These are phyloP conservation scores for Eucalyptus cloeziana DNA, from an alignment of 345 rosid species.

Conservation along the genomic window DNA sequence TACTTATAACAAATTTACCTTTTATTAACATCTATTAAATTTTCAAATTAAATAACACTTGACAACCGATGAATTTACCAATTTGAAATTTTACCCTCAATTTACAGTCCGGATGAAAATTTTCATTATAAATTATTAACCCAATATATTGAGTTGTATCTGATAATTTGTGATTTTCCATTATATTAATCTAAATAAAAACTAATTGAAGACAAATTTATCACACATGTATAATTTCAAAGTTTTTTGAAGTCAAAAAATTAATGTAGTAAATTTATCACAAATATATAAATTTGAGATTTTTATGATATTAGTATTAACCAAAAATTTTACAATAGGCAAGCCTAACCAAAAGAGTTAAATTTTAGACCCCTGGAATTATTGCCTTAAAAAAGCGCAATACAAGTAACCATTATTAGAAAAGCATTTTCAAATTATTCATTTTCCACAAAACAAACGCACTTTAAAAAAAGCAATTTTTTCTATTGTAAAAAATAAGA, in stretches of 20 bases:
- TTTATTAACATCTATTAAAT: no score
- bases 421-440: neutral
- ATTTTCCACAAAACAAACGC: fast-evolving
- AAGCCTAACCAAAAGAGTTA: neutral
- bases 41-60: fast-evolving
- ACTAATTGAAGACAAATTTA: fast-evolving
- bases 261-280: no score
- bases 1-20: fast-evolving
- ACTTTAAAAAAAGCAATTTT: neutral
- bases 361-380: neutral
- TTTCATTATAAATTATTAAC: no score
- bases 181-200: no score
- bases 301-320: no score
- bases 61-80: fast-evolving
- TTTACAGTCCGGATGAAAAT: fast-evolving
- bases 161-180: fast-evolving
- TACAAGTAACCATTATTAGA: neutral
- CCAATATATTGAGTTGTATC: fast-evolving
- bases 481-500: neutral
- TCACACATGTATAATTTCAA: fast-evolving
- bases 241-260: no score
- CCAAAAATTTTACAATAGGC: neutral
- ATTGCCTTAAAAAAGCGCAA: no score
- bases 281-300: no score
- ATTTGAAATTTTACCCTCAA: fast-evolving